Base-by-base conservation (phyloP, 2,329 filamentous ascomycete genomes). In the Ceratocystis ficicola region DNA sequence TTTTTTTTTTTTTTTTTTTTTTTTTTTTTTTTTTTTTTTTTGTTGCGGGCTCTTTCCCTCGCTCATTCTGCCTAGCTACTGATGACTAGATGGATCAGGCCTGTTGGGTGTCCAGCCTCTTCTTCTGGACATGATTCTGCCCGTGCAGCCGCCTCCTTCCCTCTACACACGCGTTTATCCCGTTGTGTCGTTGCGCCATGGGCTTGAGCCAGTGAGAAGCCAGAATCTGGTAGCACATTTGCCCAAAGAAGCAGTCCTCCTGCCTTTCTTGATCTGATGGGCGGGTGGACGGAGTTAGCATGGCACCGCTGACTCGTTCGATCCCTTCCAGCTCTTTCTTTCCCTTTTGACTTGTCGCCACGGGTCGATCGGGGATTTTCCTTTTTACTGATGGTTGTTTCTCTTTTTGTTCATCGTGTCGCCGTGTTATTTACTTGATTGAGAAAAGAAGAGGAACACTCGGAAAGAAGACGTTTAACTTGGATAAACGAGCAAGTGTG, bases 131-230 rank as follows among this genome's bases (percentile, higher is more conserved):
- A 20, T 52, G 48, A 52, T 22, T 10, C 48, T 25, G 20, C 22
- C 48, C 2, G 25, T 15, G 25, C 22, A 25, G 1, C 6, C 5
- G 20, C n/a, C 44, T 20, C 44, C 44, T 48, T 48, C 44, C 17
- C 44, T 48, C 44, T 20, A 17, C n/a, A 48, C 1, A 15, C 8
- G 3, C 48, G 10, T 36, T 25, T 52, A 10, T 25, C 48, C 1
- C 15, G 10, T 52, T 52, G 48, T 25, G 20, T 52, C 20, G 20
- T 12, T n/a, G 32, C 17, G 22, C 15, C 17, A 22, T 25, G 15
- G 50, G 55, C 55, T 59, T 59, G 55, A 59, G 55, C 55, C 55
- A 59, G 55, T 59, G 55, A 59, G 15, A 15, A 8, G 32, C 55
- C 28, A 57, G 52, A 57, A 57, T 8, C 7, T 17, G 25, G 25